Evolutionary conservation across 331 rosid genomes (phyloP).

Genomic region (Spiraea crenata): DNA sequence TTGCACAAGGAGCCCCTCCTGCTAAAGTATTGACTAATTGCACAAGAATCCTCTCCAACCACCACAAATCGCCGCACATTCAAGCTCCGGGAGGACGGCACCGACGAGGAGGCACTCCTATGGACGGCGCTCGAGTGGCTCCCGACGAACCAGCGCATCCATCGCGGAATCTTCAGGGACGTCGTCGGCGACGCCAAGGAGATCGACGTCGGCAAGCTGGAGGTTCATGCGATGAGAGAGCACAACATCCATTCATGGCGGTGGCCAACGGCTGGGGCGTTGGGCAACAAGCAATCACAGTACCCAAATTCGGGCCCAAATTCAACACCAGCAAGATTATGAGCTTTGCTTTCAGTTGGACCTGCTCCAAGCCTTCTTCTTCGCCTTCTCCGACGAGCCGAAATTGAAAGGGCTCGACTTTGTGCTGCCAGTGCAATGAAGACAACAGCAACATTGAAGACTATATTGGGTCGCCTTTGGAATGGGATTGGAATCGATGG

Average conservation of each 20-base stretch:
- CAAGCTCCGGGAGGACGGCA: too few species aligned
- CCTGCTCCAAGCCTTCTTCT: slow-evolving; percentile 28
- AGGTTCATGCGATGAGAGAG: not conserved
- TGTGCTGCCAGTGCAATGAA: slow-evolving; percentile 49
- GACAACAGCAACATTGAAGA: not conserved
- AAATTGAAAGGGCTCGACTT: slow-evolving; percentile 31
- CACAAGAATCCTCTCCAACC: too few species aligned
- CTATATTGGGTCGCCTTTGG: slow-evolving; percentile 39
- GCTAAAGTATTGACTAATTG: too few species aligned
- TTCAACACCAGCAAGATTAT: slow-evolving; percentile 21
- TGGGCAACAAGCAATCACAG: slow-evolving; percentile 45
- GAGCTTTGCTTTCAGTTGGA: slow-evolving; percentile 38
- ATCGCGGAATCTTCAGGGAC: too few species aligned
- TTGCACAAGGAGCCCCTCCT: too few species aligned
- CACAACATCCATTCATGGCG: slow-evolving; percentile 33
- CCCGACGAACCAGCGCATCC: too few species aligned
- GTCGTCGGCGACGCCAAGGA: too few species aligned
- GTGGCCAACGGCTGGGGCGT: slow-evolving; percentile 44
- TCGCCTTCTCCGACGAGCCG: slow-evolving; percentile 24
- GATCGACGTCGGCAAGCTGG: too few species aligned
- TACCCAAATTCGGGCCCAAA: slow-evolving; percentile 42
- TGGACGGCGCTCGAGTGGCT: too few species aligned
- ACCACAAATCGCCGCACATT: too few species aligned
- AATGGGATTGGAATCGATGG: slow-evolving; percentile 97
- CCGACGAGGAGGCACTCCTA: too few species aligned